These are phyloP conservation scores for Aegilops umbellulata DNA, from an alignment of 176 grass and related monocot species.

Conservation along the genomic window DNA sequence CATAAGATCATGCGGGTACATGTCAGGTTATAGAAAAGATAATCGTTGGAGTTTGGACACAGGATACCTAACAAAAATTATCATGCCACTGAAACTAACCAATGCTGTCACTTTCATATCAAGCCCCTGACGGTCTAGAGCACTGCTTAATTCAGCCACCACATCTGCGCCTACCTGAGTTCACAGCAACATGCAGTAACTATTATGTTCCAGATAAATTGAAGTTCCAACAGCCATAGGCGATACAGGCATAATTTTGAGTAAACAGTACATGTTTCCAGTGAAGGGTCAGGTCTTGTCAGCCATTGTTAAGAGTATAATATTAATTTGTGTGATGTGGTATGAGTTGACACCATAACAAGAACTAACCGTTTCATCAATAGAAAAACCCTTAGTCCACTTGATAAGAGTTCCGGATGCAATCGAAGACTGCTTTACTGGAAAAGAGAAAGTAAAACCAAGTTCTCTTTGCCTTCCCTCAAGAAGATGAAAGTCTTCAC, in stretches of 20 bases:
- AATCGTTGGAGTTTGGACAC: neutral
- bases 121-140: constrained; percentile 56
- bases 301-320: neutral
- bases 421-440: constrained; percentile 73
- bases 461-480: constrained; percentile 67
- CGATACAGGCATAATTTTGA: neutral
- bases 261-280: neutral
- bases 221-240: neutral
- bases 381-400: constrained; percentile 86
- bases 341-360: neutral
- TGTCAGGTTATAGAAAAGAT: neutral
- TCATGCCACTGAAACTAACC: constrained; percentile 29
- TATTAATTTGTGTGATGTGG: neutral
- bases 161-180: constrained; percentile 69
- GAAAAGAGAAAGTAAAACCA: constrained; percentile 93
- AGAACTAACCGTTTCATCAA: constrained; percentile 58
- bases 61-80: neutral
- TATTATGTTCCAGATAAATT: neutral
- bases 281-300: neutral
- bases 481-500: constrained; percentile 65
- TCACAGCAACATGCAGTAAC: constrained; percentile 10
- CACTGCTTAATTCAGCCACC: constrained; percentile 65
- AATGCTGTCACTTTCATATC: constrained; percentile 74
- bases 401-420: constrained; percentile 83
- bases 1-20: neutral